Conservation (phyloP, 257 asterid species). For the Echites panduratus region DNA sequence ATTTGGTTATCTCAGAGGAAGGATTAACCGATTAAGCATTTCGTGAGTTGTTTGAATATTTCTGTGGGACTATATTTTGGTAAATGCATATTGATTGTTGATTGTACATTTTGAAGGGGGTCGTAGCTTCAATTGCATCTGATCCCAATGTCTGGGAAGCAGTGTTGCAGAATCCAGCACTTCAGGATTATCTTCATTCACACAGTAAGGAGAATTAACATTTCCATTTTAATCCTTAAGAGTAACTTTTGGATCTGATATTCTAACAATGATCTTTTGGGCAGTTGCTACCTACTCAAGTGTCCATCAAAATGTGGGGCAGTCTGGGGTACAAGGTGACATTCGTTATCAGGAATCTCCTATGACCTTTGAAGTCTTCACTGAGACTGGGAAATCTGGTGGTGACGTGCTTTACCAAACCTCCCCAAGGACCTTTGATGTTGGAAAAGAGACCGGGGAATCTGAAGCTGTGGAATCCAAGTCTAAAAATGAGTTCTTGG, state of each 20-base stretch:
- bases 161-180: slow-evolving; percentile 48
- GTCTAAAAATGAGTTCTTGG: not conserved
- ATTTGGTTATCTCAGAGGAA: not conserved
- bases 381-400: slow-evolving; percentile 14
- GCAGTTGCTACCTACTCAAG: not conserved
- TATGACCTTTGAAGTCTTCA: not conserved
- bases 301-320: slow-evolving; percentile 3
- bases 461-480: slow-evolving; percentile 1
- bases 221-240: not conserved
- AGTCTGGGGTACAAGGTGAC: slow-evolving; percentile 20
- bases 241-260: not conserved
- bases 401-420: not conserved
- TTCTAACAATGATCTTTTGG: not conserved
- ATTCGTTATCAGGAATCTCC: slow-evolving; percentile 14
- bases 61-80: not conserved
- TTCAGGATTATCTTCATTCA: slow-evolving; percentile 51
- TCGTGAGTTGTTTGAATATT: not conserved
- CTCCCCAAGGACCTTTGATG: no score
- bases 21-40: not conserved
- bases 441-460: slow-evolving; percentile 6
- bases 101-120: slow-evolving; percentile 29
- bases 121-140: slow-evolving; percentile 78
- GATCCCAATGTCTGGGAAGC: slow-evolving; percentile 85
- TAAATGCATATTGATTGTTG: not conserved
- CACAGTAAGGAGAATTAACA: slow-evolving; percentile 36